A percentile compares a stretch with the other conserved stretches of the same genome.
Evolutionary conservation across 2,329 filamentous ascomycete genomes (phyloP).

Genomic region (Sporothrix mexicana): DNA sequence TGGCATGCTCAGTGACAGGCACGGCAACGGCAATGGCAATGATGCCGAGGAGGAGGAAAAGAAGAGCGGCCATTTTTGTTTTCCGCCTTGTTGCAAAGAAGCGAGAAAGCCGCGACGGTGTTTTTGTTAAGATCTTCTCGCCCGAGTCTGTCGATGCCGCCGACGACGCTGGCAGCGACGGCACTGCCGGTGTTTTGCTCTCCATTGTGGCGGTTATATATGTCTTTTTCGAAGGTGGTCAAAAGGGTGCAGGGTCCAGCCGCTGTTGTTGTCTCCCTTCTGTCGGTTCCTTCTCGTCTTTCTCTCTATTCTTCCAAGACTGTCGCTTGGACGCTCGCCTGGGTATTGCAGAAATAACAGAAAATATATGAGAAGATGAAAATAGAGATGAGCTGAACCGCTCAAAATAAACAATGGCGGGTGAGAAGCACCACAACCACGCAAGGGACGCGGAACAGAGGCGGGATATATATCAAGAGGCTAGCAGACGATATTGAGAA

Average conservation of each 20-base stretch:
- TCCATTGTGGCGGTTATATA: background rate
- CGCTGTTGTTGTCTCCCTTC: slow-evolving; percentile 3
- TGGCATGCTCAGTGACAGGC: slow-evolving; percentile 24
- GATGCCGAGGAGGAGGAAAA: slow-evolving; percentile 36
- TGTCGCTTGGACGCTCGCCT: slow-evolving; percentile 22
- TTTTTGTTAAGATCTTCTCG: background rate
- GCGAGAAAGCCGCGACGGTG: slow-evolving; percentile 9
- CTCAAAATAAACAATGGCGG: slow-evolving; percentile 10
- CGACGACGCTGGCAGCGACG: slow-evolving; percentile 19
- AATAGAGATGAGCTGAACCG: background rate
- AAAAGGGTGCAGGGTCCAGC: slow-evolving; percentile 12
- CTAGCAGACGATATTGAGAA: slow-evolving; percentile 17
- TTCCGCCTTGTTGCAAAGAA: slow-evolving; percentile 30
- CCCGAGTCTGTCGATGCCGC: slow-evolving; percentile 9
- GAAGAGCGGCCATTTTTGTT: slow-evolving; percentile 34
- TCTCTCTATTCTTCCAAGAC: background rate
- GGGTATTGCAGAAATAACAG: slow-evolving; percentile 19
- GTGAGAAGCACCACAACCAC: background rate
- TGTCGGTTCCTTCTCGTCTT: background rate
- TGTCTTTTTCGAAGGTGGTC: background rate
- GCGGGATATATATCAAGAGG: slow-evolving; percentile 4
- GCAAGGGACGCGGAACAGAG: background rate
- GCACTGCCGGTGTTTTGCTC: background rate
- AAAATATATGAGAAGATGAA: slow-evolving; percentile 15
- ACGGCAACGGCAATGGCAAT: slow-evolving; percentile 30